Percentiles rank a stretch among this genome's conserved stretches.
These are phyloP conservation scores for Colletotrichum navitas DNA, from an alignment of 2,329 filamentous ascomycete species.

Conservation along the genomic window DNA sequence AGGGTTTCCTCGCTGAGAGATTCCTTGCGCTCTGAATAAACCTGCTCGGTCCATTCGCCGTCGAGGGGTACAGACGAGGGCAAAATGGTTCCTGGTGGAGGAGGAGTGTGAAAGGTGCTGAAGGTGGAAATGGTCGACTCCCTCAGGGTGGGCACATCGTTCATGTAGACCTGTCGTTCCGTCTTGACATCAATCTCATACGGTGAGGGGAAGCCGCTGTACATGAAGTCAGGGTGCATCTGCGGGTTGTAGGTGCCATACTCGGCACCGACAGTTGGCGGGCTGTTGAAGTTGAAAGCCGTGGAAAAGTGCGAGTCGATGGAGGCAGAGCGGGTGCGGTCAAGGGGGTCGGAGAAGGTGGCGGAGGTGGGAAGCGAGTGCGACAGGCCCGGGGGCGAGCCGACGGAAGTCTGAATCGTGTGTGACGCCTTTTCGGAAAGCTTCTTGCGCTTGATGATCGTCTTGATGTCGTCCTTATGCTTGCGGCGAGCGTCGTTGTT, in stretches of 20 bases:
- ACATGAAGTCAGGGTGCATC: conserved; percentile 73
- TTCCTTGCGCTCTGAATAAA: conserved; percentile 76
- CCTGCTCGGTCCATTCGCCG: conserved; percentile 79
- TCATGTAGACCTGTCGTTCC: conserved; percentile 92
- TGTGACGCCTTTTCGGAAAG: conserved; percentile 84
- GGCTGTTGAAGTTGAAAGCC: conserved; percentile 80
- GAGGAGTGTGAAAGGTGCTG: conserved; percentile 88
- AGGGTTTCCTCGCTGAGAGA: conserved; percentile 74
- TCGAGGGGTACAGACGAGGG: conserved; percentile 69
- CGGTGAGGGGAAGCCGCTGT: conserved; percentile 71
- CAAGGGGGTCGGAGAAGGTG: conserved; percentile 80
- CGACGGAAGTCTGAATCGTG: conserved; percentile 66
- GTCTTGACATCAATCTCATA: conserved; percentile 98
- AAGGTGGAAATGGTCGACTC: conserved; percentile 94
- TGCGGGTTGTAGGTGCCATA: conserved; percentile 73
- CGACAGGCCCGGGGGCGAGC: conserved; percentile 82
- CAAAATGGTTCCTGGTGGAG: conserved; percentile 75
- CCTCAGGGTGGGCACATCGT: conserved; percentile 85
- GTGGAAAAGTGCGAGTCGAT: conserved; percentile 83
- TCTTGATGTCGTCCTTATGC: conserved; percentile 97
- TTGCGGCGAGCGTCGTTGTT: conserved; percentile 87
- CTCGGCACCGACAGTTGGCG: conserved; percentile 62
- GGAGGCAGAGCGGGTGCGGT: conserved; percentile 80
- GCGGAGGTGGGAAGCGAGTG: conserved; percentile 87
- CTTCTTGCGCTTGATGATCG: conserved; percentile 97